Base-by-base conservation (phyloP, 2,329 filamentous ascomycete genomes). In the Ophiostoma tasmaniense region DNA sequence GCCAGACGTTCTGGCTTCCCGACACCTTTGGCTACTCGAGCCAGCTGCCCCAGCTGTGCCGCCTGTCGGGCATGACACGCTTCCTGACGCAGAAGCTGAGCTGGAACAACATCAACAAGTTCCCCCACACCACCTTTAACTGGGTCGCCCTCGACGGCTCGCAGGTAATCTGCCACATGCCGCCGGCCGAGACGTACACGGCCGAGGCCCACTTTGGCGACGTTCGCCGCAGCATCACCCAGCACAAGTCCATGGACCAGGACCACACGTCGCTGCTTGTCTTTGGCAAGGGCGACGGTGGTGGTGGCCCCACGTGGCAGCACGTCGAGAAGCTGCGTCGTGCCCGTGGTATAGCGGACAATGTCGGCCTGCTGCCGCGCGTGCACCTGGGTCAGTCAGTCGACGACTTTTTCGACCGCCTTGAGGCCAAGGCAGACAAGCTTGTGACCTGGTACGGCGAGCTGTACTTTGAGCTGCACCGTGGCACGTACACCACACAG, bases 101-200 rank as follows among this genome's bases (percentile, higher is more conserved):
- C 82, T 99, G 95, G 95, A 98, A 98, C 82, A 98, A 98, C 78
- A 98, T 98, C 84, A 98, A 98, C 81, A 96, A 91, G 76, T 99
- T 98, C 80, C 95, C 95, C 0, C 95, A 98, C 77, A 98, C 95
- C 6, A 98, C 95, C 0, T 99, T 99, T 84, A 97, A 97, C 79
- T 99, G 95, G 95, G 93, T 99, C 39, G 88, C 93, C 14, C 86
- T 97, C 17, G 95, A 99, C 77, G 94, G 95, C 70, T 96, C 91
- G 75, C 95, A 98, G 76, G 95, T 99, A 73, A 87, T 99, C 71
- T 98, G 94, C 78, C 95, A 99, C 76, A 99, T 99, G 95, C 88
- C 93, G 2, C 95, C 95, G 1, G 87, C 92, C 1, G 93, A 99
- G 80, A 98, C 95, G 0, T 98, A 99, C 78, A 98, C 94, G 5